Conservation (phyloP, 768 basidiomycete genomes). For the Termitomyces sp. region DNA sequence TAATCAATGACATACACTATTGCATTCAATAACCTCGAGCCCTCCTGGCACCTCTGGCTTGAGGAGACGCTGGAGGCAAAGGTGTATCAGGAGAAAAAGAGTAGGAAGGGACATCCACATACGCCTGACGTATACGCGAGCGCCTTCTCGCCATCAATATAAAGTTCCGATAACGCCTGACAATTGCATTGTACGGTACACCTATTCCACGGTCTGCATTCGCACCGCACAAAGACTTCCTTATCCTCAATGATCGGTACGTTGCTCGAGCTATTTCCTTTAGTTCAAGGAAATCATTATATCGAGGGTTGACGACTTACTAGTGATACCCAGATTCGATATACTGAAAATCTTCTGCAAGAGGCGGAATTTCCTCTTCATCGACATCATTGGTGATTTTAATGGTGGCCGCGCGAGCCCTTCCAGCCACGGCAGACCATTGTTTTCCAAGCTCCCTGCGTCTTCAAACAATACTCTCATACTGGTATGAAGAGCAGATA, state of each 20-base stretch:
- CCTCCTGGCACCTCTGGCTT: slow-evolving; percentile 36
- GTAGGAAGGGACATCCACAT: neutral
- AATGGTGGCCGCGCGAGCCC: slow-evolving; percentile 25
- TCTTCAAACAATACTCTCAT: slow-evolving; percentile 5
- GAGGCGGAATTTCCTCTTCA: slow-evolving; percentile 36
- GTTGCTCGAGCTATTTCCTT: slow-evolving; percentile 11
- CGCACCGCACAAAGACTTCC: slow-evolving; percentile 37
- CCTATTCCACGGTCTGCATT: slow-evolving; percentile 32
- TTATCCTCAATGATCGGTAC: slow-evolving; percentile 16
- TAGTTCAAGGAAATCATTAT: neutral
- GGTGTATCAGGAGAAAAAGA: neutral
- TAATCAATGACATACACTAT: slow-evolving; percentile 34
- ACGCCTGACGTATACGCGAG: slow-evolving; percentile 42
- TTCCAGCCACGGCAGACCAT: slow-evolving; percentile 27
- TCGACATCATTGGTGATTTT: slow-evolving; percentile 34
- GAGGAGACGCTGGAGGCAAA: slow-evolving; percentile 39
- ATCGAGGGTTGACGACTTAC: slow-evolving; percentile 23
- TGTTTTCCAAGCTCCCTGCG: slow-evolving; percentile 21
- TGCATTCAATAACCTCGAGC: slow-evolving; percentile 60
- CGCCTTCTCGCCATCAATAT: slow-evolving; percentile 15
- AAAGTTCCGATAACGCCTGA: slow-evolving; percentile 37
- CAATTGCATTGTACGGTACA: slow-evolving; percentile 36
- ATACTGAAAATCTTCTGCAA: slow-evolving; percentile 42
- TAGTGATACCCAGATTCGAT: slow-evolving; percentile 47
- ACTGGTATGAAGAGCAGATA: neutral